Evolutionary conservation across 179 eudicot genomes (phyloP).

Genomic region (Spergularia azorica): DNA sequence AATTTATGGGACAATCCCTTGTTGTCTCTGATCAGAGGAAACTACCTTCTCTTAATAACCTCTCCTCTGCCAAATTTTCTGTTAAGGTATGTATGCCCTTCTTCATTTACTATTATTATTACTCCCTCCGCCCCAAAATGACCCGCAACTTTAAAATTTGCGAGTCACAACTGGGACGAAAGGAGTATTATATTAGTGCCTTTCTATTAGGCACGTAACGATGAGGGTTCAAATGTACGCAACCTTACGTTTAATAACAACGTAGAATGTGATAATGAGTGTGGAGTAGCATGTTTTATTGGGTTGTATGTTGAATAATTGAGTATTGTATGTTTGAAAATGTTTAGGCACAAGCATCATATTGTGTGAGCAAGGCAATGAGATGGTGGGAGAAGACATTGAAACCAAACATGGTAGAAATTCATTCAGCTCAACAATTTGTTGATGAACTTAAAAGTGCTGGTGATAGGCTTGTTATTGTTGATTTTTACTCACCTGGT

Average conservation of each 20-base stretch:
- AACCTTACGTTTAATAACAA: background rate
- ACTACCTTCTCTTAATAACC: constrained; percentile 13
- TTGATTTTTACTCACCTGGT: constrained; percentile 50
- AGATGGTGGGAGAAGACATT: constrained; percentile 58
- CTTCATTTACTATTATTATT: background rate
- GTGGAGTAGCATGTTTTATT: no score
- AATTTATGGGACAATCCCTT: constrained; percentile 43
- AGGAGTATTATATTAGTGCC: no score
- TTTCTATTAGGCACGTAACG: no score
- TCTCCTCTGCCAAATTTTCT: constrained; percentile 28
- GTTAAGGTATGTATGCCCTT: constrained; percentile 25
- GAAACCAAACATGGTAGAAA: constrained; percentile 44
- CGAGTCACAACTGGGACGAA: no score
- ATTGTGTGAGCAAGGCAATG: constrained; percentile 51
- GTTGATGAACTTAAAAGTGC: constrained; percentile 37
- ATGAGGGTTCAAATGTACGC: background rate
- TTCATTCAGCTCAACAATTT: constrained; percentile 41
- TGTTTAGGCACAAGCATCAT: constrained; percentile 57
- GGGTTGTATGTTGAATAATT: no score
- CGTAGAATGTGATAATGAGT: no score
- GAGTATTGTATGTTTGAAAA: background rate
- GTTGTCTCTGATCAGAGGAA: constrained; percentile 47
- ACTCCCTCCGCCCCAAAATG: no score
- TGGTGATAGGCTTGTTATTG: constrained; percentile 41
- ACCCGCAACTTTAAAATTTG: no score